Percentiles rank a stretch among this genome's conserved stretches.
Conservation (phyloP, 768 basidiomycete genomes). For the Leucogyrophana mollusca region DNA sequence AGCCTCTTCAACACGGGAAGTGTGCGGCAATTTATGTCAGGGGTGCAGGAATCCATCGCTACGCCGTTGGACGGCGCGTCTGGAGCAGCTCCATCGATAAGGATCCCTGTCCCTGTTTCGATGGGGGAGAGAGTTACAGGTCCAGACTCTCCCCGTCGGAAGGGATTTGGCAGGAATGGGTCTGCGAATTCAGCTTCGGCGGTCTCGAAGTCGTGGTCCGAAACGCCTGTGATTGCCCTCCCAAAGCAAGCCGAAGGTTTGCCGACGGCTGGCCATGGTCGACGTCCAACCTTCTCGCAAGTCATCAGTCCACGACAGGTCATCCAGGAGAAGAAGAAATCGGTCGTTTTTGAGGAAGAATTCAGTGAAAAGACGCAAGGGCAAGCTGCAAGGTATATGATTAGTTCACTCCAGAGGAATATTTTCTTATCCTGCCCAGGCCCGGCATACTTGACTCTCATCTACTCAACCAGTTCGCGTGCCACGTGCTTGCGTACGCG, state of each 20-base stretch:
- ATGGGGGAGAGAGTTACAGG: slow-evolving; percentile 20
- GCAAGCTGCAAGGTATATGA: slow-evolving; percentile 9
- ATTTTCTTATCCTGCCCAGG: slow-evolving; percentile 12
- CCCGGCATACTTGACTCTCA: slow-evolving; percentile 31
- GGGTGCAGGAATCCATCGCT: slow-evolving; percentile 50
- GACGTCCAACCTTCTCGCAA: slow-evolving; percentile 43
- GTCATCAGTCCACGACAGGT: slow-evolving; percentile 29
- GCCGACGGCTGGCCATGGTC: slow-evolving; percentile 38
- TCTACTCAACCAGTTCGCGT: slow-evolving; percentile 42
- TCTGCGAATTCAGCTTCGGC: slow-evolving; percentile 25
- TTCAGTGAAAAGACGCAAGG: slow-evolving; percentile 14
- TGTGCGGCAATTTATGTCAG: slow-evolving; percentile 67
- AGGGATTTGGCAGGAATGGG: slow-evolving; percentile 24
- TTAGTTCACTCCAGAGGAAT: not conserved
- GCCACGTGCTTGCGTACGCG: slow-evolving; percentile 70
- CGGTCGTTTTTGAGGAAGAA: slow-evolving; percentile 33
- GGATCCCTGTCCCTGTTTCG: slow-evolving; percentile 23
- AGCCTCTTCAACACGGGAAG: slow-evolving; percentile 68
- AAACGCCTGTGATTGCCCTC: slow-evolving; percentile 34
- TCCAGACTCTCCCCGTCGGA: slow-evolving; percentile 27
- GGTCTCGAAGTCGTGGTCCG: slow-evolving; percentile 59
- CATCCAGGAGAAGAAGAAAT: slow-evolving; percentile 37
- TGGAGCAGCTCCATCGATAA: slow-evolving; percentile 11
- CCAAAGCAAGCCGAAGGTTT: slow-evolving; percentile 36
- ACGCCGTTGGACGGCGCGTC: slow-evolving; percentile 37